These are phyloP conservation scores for Globomyces pollinis-pini DNA, from an alignment of 192 early-diverging fungal species.

Conservation along the genomic window DNA sequence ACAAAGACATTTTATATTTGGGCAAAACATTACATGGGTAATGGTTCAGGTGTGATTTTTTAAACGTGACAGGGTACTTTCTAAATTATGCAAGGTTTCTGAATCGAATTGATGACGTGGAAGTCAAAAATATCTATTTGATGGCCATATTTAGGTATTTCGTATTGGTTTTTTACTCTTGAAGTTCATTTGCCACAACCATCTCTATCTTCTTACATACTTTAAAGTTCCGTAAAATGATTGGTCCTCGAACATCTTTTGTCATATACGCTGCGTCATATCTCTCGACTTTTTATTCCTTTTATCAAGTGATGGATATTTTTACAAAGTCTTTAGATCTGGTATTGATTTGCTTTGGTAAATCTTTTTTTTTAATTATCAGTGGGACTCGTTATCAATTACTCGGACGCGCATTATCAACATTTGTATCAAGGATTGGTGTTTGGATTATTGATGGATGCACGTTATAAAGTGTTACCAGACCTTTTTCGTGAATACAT, in stretches of 20 bases:
- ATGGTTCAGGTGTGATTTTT: neutral
- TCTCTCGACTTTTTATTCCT: conserved; percentile 19
- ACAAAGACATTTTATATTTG: conserved; percentile 27
- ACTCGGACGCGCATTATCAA: conserved; percentile 1
- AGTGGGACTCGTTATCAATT: conserved; percentile 21
- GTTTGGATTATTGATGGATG: neutral
- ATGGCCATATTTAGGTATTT: conserved; percentile 11
- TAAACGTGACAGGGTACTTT: conserved; percentile 7
- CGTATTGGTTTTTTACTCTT: no score
- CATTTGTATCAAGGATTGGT: conserved; percentile 12
- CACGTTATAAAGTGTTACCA: neutral
- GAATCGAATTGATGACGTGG: conserved; percentile 3
- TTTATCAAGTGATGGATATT: conserved; percentile 8
- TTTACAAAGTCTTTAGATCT: conserved; percentile 18
- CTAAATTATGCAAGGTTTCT: conserved; percentile 25
- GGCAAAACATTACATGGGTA: conserved; percentile 26
- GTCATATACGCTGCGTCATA: conserved; percentile 19
- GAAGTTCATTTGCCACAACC: conserved; percentile 16
- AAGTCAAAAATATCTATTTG: conserved; percentile 21
- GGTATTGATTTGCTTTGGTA: conserved; percentile 13
- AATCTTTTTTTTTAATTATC: no score
- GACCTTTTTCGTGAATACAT: neutral
- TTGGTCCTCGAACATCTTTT: conserved; percentile 17
- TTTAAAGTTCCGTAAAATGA: conserved; percentile 22
- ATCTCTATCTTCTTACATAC: conserved; percentile 20